Evolutionary conservation across 176 grass and related monocot species (phyloP).

Genomic region (Zoysia pacifica): DNA sequence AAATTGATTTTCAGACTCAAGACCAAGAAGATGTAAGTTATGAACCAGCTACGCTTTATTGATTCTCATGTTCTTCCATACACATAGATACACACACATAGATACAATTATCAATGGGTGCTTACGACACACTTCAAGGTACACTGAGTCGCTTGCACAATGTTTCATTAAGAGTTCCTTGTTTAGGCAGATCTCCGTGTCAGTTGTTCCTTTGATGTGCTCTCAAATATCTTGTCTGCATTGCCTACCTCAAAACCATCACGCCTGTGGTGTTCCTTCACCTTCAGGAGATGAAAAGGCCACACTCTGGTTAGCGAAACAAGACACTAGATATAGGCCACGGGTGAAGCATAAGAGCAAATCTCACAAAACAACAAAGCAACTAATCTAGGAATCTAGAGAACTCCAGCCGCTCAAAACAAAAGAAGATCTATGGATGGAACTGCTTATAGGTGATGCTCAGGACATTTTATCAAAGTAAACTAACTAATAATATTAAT

Average conservation of each 20-base stretch:
- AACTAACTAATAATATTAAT: not conserved
- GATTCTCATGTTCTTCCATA: constrained; percentile 21
- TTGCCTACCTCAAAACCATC: constrained; percentile 98
- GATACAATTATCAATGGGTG: constrained; percentile 15
- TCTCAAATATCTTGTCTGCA: constrained; percentile 98
- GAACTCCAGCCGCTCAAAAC: not conserved
- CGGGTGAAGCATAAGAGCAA: not conserved
- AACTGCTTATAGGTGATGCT: not conserved
- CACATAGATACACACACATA: constrained; percentile 6
- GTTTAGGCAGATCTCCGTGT: constrained; percentile 58
- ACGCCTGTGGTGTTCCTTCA: constrained; percentile 83
- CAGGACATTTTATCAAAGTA: not conserved
- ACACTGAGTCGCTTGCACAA: constrained; percentile 1
- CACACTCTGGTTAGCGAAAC: constrained; percentile 18
- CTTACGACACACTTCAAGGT: constrained; percentile 28
- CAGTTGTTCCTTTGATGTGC: constrained; percentile 92
- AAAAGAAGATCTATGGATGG: not conserved
- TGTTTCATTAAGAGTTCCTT: constrained; percentile 22
- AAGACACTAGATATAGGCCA: not conserved
- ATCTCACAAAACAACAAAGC: not conserved
- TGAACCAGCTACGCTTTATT: constrained; percentile 34
- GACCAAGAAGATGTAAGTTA: not conserved
- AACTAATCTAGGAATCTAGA: not conserved
- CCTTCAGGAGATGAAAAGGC: constrained; percentile 40
- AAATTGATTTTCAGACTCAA: constrained; percentile 10